Conservation (phyloP, 768 basidiomycete species). For the Trametes maxima region DNA sequence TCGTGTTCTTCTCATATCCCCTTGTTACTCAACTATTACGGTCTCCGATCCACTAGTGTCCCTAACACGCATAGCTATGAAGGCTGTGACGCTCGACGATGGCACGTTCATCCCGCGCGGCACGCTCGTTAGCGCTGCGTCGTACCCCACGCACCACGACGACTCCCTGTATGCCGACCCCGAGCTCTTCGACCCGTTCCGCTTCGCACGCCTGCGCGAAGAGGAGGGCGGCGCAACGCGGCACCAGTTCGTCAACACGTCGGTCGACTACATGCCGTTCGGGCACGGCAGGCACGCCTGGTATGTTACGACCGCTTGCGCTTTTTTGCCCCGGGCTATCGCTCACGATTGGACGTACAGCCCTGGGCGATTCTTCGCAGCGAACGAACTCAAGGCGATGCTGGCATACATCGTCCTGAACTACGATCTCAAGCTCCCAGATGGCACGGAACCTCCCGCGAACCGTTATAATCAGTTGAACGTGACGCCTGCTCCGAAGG, state of each 20-base stretch:
- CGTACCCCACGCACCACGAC: conserved; percentile 35
- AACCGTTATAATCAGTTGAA: not conserved
- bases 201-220: conserved; percentile 36
- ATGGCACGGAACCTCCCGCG: not conserved
- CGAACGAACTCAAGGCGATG: conserved; percentile 15
- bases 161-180: conserved; percentile 38
- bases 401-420: conserved; percentile 13
- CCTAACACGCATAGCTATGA: conserved; percentile 37
- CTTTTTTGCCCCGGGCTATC: not conserved
- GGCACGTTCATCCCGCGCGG: conserved; percentile 45
- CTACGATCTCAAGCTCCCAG: conserved; percentile 15
- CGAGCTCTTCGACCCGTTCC: conserved; percentile 12
- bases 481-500: not conserved
- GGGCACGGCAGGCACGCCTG: not conserved
- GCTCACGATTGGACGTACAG: not conserved
- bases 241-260: not conserved
- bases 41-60: not conserved
- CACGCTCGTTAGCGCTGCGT: conserved; percentile 36
- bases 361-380: conserved; percentile 20
- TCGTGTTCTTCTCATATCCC: not conserved
- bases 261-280: not conserved
- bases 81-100: conserved; percentile 47
- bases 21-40: not conserved
- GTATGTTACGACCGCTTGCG: not conserved
- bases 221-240: conserved; percentile 19